These are phyloP conservation scores for Syncephalastrum monosporum DNA, from an alignment of 371 early-diverging fungal species.

Conservation along the genomic window DNA sequence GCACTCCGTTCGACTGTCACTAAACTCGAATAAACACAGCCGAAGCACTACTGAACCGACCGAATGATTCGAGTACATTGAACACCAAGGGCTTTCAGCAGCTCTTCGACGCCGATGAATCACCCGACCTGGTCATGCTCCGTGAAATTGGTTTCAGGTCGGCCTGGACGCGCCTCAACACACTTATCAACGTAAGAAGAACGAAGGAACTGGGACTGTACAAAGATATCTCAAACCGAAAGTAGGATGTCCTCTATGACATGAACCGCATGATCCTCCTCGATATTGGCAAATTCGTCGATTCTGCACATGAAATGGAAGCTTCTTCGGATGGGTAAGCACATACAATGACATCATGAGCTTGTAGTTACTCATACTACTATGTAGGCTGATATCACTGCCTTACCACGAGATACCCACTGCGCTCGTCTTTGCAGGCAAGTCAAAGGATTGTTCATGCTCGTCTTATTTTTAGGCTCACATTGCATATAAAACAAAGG, in stretches of 20 bases:
- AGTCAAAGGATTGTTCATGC: background rate
- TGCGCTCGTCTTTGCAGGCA: conserved; percentile 67
- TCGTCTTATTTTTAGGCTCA: background rate
- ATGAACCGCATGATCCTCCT: conserved; percentile 47
- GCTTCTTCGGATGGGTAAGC: conserved; percentile 16
- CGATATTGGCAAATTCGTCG: conserved; percentile 49
- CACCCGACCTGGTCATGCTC: conserved; percentile 34
- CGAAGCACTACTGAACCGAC: conserved; percentile 7
- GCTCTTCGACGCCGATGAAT: conserved; percentile 45
- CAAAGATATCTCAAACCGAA: too few relatives aligned
- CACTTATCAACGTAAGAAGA: conserved; percentile 44
- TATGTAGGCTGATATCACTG: conserved; percentile 21
- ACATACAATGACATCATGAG: background rate
- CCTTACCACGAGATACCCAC: conserved; percentile 68
- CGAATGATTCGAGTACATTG: conserved; percentile 4
- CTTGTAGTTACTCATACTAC: background rate
- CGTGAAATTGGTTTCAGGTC: conserved; percentile 36
- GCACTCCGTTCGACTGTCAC: background rate
- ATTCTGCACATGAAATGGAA: conserved; percentile 34
- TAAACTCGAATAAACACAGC: background rate
- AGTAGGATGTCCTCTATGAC: conserved; percentile 41
- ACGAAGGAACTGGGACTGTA: conserved; percentile 6
- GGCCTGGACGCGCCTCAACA: conserved; percentile 38
- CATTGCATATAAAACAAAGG: conserved; percentile 8
- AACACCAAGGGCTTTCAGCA: conserved; percentile 41